A percentile compares a stretch with the other conserved stretches of the same genome.
Conservation (phyloP, 192 early-diverging fungal genomes). For the Podochytrium sp. region DNA sequence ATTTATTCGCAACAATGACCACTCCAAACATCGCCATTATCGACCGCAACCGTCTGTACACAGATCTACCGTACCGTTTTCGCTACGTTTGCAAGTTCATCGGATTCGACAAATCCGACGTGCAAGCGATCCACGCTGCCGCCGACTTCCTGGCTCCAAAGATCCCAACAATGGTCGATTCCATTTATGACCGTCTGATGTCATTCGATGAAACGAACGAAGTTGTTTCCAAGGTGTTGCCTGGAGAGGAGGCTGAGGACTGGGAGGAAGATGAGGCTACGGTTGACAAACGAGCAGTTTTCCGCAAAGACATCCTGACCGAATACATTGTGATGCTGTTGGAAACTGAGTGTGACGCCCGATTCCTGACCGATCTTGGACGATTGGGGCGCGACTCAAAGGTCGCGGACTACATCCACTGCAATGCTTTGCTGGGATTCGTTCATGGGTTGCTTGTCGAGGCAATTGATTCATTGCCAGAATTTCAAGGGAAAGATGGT, state of each 20-base stretch:
- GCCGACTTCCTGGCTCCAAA: constrained; percentile 63
- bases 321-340: constrained; percentile 74
- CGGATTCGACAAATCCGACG: not conserved
- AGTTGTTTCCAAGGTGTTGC: constrained; percentile 62
- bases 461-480: constrained; percentile 50
- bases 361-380: constrained; percentile 72
- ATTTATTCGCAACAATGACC: too few species aligned
- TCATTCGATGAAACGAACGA: constrained; percentile 74
- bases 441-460: constrained; percentile 50
- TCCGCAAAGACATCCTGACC: constrained; percentile 69
- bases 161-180: constrained; percentile 74
- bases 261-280: constrained; percentile 53
- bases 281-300: constrained; percentile 71
- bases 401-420: constrained; percentile 82
- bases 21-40: constrained; percentile 42
- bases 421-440: constrained; percentile 74
- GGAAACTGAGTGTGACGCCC: constrained; percentile 39
- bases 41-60: constrained; percentile 71
- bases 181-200: constrained; percentile 73
- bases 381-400: constrained; percentile 71
- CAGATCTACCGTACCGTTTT: constrained; percentile 75
- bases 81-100: constrained; percentile 61
- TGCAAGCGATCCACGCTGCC: constrained; percentile 58
- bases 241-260: constrained; percentile 50
- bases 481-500: constrained; percentile 15